Base-by-base conservation (phyloP, 257 asterid species). In the Fraxinus pennsylvanica region DNA sequence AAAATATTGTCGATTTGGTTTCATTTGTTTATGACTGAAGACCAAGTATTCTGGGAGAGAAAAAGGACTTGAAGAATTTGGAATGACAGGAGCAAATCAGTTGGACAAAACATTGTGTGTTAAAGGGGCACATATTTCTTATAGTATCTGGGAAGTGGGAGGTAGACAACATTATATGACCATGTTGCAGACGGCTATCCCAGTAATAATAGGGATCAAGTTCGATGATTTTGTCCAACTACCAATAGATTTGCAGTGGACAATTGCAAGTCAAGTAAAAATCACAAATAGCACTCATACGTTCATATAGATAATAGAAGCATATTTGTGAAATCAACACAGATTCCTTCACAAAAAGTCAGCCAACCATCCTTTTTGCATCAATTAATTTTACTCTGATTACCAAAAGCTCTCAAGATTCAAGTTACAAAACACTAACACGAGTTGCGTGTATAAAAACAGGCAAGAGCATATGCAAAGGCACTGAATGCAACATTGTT, bases 401-500 rank as follows among this genome's bases (percentile, higher is more conserved):
- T 45, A 45, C 54, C 54, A 45, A 13, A 45, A 45, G 54, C 17
- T 10, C 45, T 39, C 52, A 43, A 52, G 61, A 5, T 52, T 21
- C 6, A 32, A 35, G 33, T 45, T 45, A 17, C n/a, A 9, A 32
- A 15, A 50, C 6, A 50, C 14, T 72, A 41, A 79, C 15, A 59
- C 35, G 47, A 45, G 54, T 63, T 14, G 9, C 45, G 6, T 39
- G 25, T 50, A 15, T 68, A 29, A 63, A 68, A 76, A 39, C 89
- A 91, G 98, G 98, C 95, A 66, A 86, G 95, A 80, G 84, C 91
- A 70, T 90, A 89, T 75, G 95, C 97, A 43, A 93, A 84, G 90
- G 94, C 93, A 22, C 36, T 90, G 73, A 90, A 93, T 38, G 98
- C 96, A 61, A 87, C 98, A 5, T 54, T 93, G 14, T 92, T 92